These are phyloP conservation scores for Hypoxylon sp. DNA, from an alignment of 2,329 filamentous ascomycete species.

Conservation along the genomic window DNA sequence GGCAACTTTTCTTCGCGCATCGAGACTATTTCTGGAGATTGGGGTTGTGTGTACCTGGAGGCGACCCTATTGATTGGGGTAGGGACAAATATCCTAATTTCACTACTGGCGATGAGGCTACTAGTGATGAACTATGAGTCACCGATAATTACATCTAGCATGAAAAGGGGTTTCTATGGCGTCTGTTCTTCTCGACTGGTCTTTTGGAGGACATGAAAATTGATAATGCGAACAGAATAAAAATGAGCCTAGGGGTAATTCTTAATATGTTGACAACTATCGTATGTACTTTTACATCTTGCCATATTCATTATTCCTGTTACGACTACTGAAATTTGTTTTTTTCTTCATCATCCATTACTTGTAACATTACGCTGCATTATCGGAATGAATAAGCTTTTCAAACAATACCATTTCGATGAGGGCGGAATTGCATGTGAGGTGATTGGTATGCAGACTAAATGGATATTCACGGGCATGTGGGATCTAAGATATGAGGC, in stretches of 20 bases:
- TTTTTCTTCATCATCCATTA: too few species aligned
- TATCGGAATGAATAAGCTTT: too few species aligned
- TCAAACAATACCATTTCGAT: too few species aligned
- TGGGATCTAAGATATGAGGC: constrained; percentile 6
- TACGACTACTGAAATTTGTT: too few species aligned
- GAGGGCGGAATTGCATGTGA: too few species aligned
- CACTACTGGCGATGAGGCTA: constrained; percentile 44
- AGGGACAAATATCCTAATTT: constrained; percentile 57
- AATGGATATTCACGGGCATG: too few species aligned
- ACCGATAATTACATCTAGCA: constrained; percentile 13
- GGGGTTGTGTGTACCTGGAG: constrained; percentile 86
- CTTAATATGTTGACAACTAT: too few species aligned
- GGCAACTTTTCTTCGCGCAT: constrained; percentile 93
- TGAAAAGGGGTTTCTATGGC: constrained; percentile 16
- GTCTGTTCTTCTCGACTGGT: constrained; percentile 7
- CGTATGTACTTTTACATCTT: too few species aligned
- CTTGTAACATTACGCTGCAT: too few species aligned
- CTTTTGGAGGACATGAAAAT: constrained; percentile 10
- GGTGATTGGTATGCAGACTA: too few species aligned
- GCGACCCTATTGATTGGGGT: constrained; percentile 74
- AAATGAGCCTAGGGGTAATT: not conserved
- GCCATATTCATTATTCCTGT: too few species aligned
- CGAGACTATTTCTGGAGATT: constrained; percentile 96
- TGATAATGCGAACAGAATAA: constrained; percentile 1
- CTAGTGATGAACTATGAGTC: constrained; percentile 51